phyloP scores from a whole-genome alignment of 257 asterid species.

The Nicotiana benthamiana region DNA sequence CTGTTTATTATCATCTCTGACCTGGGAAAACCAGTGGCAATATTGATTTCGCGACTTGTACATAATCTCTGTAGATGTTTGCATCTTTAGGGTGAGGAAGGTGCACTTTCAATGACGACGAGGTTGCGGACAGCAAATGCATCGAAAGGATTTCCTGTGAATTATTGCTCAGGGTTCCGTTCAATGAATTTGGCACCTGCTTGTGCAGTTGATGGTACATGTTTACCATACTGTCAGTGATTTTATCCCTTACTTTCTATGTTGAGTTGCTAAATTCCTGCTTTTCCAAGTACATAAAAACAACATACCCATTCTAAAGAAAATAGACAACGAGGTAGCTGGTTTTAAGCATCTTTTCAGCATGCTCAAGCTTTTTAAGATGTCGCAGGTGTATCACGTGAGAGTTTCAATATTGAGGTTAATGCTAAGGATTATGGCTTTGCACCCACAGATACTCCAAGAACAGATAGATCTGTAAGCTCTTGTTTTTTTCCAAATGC shows the following conservation, averaged over 20 bases:
- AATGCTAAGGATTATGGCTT: constrained; percentile 74
- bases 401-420: constrained; percentile 63
- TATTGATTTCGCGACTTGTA: background rate
- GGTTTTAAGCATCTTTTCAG: background rate
- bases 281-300: constrained; percentile 2
- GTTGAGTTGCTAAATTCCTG: background rate
- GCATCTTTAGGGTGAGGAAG: constrained; percentile 83
- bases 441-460: constrained; percentile 89
- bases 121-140: constrained; percentile 61
- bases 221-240: background rate
- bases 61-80: constrained; percentile 1
- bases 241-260: background rate
- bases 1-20: background rate
- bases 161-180: constrained; percentile 95
- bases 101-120: constrained; percentile 97
- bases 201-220: constrained; percentile 59
- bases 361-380: constrained; percentile 2
- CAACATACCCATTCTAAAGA: background rate
- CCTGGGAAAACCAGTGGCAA: background rate
- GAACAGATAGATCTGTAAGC: constrained; percentile 93
- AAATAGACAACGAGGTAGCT: background rate
- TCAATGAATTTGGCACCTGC: constrained; percentile 42
- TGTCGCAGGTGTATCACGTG: constrained; percentile 76
- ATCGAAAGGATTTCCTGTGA: constrained; percentile 86
- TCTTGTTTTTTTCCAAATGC: background rate